Percentiles rank a stretch among this genome's conserved stretches.
These are phyloP conservation scores for Lumnitzera racemosa DNA, from an alignment of 345 rosid species.

Conservation along the genomic window DNA sequence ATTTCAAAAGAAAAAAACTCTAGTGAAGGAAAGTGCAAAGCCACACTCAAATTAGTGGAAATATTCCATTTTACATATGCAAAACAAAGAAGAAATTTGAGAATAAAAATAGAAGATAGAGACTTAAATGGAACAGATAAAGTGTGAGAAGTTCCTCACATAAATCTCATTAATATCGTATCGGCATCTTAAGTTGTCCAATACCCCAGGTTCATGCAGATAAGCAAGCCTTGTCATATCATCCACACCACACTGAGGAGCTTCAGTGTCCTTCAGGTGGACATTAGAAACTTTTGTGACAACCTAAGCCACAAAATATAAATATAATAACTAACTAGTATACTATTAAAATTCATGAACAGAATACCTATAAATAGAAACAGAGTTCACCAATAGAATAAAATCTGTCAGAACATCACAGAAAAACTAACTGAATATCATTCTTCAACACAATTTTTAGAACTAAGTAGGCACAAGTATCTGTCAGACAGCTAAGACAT, in stretches of 20 bases:
- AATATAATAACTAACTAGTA: neutral
- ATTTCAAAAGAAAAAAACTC: neutral
- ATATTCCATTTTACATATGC: neutral
- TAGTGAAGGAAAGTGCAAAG: neutral
- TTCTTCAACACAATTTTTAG: neutral
- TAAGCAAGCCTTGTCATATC: constrained; percentile 97
- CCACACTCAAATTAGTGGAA: neutral
- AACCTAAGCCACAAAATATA: constrained; percentile 31
- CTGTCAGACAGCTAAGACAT: no score
- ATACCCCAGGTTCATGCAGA: constrained; percentile 95
- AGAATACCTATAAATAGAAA: neutral
- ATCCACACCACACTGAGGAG: constrained; percentile 81
- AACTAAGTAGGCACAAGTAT: no score
- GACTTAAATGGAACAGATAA: constrained; percentile 2
- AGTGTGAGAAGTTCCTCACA: constrained; percentile 43
- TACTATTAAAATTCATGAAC: neutral
- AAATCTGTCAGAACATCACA: no score
- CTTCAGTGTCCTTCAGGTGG: constrained; percentile 83
- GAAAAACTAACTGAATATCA: neutral
- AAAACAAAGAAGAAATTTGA: no score
- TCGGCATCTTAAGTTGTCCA: constrained; percentile 66
- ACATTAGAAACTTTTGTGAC: constrained; percentile 46
- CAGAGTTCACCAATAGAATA: no score
- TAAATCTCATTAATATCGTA: constrained; percentile 82
- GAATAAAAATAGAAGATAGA: neutral